phyloP scores from a whole-genome alignment of 2,329 filamentous ascomycete species.

The Phyllosticta citribraziliensis region DNA sequence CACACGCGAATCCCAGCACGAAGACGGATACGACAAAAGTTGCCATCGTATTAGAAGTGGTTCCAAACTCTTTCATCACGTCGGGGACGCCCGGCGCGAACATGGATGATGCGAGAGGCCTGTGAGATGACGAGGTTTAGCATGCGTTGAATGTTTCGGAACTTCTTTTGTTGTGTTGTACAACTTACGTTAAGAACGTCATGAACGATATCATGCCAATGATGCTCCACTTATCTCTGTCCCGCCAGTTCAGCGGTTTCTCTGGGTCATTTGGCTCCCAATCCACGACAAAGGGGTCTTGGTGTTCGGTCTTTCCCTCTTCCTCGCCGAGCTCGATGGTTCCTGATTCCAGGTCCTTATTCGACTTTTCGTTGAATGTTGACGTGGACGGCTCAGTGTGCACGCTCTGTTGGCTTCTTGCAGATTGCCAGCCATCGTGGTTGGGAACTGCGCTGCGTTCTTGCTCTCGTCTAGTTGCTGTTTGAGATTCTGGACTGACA shows the following conservation, averaged over 20 bases:
- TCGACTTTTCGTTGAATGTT: neutral
- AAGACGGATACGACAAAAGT: constrained; percentile 19
- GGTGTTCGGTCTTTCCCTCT: neutral
- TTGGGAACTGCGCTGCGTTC: neutral
- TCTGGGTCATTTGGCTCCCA: constrained; percentile 13
- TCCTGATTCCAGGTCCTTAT: neutral
- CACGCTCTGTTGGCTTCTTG: neutral
- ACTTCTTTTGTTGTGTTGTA: neutral
- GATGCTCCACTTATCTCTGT: constrained; percentile 20
- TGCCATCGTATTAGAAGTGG: constrained; percentile 14
- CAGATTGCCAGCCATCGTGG: neutral
- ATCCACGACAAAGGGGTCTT: constrained; percentile 5
- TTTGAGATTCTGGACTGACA: neutral
- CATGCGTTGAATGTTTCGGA: neutral
- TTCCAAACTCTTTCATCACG: constrained; percentile 16
- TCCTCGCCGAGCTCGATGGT: neutral
- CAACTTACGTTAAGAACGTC: constrained; percentile 22
- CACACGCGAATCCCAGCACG: constrained; percentile 19
- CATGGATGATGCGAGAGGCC: constrained; percentile 19
- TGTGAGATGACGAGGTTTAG: constrained; percentile 1
- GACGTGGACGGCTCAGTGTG: neutral
- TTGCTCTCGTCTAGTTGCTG: neutral
- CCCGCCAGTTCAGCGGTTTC: constrained; percentile 19
- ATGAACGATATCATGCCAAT: constrained; percentile 21
- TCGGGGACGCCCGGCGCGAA: constrained; percentile 19